Evolutionary conservation across 768 basidiomycete genomes (phyloP), one percentile per base, ranked within the genome.

Genomic region (Naganishia onofrii): DNA sequence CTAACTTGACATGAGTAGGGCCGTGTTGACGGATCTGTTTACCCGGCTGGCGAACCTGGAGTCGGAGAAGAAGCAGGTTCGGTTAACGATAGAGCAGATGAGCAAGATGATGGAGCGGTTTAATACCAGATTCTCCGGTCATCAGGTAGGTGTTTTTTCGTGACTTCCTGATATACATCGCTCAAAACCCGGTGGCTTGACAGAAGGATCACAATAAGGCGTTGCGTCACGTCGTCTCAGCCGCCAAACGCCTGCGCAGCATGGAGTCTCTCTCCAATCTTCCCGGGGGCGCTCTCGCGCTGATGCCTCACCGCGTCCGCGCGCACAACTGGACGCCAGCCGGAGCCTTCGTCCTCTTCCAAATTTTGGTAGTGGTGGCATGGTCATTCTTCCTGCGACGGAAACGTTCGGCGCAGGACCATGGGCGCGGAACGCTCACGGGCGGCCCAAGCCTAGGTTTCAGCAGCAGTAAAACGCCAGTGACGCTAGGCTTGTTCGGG

Each of bases 31-130:
- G 13, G 70, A 70, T 53, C 44, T 70, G n/a, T 66, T 52, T 12
- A 66, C 70, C 7, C 64, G 55, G 29, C 42, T 72, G 21, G 67
- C 60, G 5, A 68, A 65, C 26, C 67, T 72, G n/a, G 71, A 72
- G 42, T 32, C 67, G 17, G 71, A 72, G 38, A 38, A 63, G 31
- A 67, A 67, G 56, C 60, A 64, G 42, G 28, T 68, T 13, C 32
- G 26, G 31, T 48, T 19, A n/a, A 32, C 60, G 44, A 29, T 70
- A 12, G 69, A 70, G 42, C 26, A 34, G 36, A 55, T 70, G 15
- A 29, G 51, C 4, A 28, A 15, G 28, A 44, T 21, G 21, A 3
- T 70, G 31, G 21, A 31, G 48, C 21, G 52, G 13, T 51, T 38
- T 29, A 63, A 63, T 26, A 28, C 38, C 6, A 38, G 60, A 3